Evolutionary conservation across 202 grass and related monocot species (phyloP), one percentile per base, ranked within the genome.

Genomic region (Elaeis oleifera): DNA sequence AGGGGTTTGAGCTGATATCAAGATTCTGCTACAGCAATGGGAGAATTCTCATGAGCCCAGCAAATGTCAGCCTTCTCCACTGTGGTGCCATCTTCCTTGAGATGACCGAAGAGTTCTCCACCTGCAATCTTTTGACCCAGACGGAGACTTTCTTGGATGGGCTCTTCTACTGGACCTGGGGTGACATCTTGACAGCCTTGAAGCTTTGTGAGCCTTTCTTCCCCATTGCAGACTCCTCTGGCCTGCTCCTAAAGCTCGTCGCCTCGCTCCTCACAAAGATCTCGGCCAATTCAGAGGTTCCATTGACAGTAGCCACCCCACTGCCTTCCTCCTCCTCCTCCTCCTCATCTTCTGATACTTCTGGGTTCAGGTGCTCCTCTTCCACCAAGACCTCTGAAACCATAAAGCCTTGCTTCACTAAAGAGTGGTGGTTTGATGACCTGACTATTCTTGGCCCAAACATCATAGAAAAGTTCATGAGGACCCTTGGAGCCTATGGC

Each of bases 341-440:
- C 14, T 94, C 78, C 0, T 92, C 84, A 16, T 97, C 94, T 27
- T 80, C 84, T 6, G 84, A 90, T 25, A 83, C 72, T 29, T 23
- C 31, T 13, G 80, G 61, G 0, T 80, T 85, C 18, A 53, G 70
- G 36, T 73, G 71, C 18, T 79, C 73, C 53, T 89, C 82, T 20
- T 86, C 60, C 23, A 62, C 59, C 27, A 95, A 84, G 71, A 95
- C 80, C 26, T 56, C 83, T 0, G 85, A 86, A 9, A 83, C 83
- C 5, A 51, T 77, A 60, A 71, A 55, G 69, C 81, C 84, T 2
- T 82, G 76, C 59, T 72, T 53, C 22, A 70, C 59, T 36, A 53
- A 65, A 66, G 88, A 97, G 61, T 97, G 92, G 92, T 97, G 88
- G 92, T 92, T 78, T 26, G 92, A 97, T 25, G 84, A 97, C 74